Base-by-base conservation (phyloP, 768 basidiomycete genomes). In the Dacryopinax primogenitus region DNA sequence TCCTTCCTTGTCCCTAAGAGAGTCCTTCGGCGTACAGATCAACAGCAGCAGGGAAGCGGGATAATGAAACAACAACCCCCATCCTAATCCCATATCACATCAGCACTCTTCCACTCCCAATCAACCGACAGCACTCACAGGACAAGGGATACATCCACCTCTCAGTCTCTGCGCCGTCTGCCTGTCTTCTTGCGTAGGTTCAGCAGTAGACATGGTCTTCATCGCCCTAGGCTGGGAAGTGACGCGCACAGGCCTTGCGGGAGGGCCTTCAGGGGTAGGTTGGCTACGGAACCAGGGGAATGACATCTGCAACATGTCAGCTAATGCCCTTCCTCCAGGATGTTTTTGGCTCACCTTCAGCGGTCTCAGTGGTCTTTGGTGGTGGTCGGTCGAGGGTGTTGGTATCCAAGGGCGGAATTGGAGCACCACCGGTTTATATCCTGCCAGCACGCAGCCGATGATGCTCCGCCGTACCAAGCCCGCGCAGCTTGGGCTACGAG, bases 51-150 rank as follows among this genome's bases (percentile, higher is more conserved):
- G 11, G 51, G 51, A 7, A 58, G 18, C 4, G 51, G 51, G 51
- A 58, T 58, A 30, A 58, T 30, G 51, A 58, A 58, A 18, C 51
- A 58, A 30, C 51, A 58, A 30, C 51, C 41, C 23, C 41, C 51
- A 58, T 58, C 51, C 51, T 58, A 30, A 9, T 18, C 36, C 11
- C 45, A 58, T 32, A 2, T 3, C 26, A 4, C 15, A 11, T 30
- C 51, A 28, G 51, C 51, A 3, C 26, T 4, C 51, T 21, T 32
- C 18, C 51, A 28, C 45, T 47, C 11, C 45, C 9, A 12, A 12
- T 47, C 23, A 15, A 7, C 13, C 9, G 45, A 26, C 32, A 32
- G 32, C 32, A 58, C 51, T 58, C 51, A 58, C 51, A 30, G 51
- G 51, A 18, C 51, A 58, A 30, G 51, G 51, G 26, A 58, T 58